A percentile compares a stretch with the other conserved stretches of the same genome.
Evolutionary conservation across 306 rosid species (phyloP).

Genomic region (Trifolium pratense): DNA sequence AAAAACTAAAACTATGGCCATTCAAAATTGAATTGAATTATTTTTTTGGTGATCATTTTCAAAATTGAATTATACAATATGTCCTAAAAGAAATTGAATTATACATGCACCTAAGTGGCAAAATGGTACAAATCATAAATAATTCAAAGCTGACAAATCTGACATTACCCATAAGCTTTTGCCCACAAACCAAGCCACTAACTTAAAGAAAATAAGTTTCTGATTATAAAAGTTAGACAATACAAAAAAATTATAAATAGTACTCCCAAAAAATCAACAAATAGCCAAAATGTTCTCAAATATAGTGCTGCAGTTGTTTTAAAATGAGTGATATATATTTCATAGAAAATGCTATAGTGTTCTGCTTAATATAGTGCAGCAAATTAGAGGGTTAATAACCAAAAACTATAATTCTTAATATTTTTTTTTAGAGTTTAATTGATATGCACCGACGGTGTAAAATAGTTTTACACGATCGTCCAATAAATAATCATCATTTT

Average conservation of each 20-base stretch:
- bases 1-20: background rate
- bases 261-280: background rate
- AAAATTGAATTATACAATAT: background rate
- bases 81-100: background rate
- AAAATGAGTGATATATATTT: too few relatives aligned
- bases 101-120: slow-evolving; percentile 30
- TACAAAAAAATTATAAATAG: background rate
- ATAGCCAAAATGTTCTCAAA: background rate
- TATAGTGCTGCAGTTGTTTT: too few relatives aligned
- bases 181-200: slow-evolving; percentile 31
- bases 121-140: background rate
- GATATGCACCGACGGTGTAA: too few relatives aligned
- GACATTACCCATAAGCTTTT: slow-evolving; percentile 23
- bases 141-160: slow-evolving; percentile 17
- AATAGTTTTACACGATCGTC: too few relatives aligned
- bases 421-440: too few relatives aligned
- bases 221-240: background rate
- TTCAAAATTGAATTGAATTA: slow-evolving; percentile 10
- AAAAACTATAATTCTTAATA: too few relatives aligned
- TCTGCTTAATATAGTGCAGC: too few relatives aligned
- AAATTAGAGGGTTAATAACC: too few relatives aligned
- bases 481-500: too few relatives aligned
- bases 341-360: too few relatives aligned
- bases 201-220: background rate
- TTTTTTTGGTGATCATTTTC: background rate